Percentiles rank a stretch among this genome's conserved stretches.
Conservation (phyloP, 306 rosid genomes). For the Begonia loranthoides region DNA sequence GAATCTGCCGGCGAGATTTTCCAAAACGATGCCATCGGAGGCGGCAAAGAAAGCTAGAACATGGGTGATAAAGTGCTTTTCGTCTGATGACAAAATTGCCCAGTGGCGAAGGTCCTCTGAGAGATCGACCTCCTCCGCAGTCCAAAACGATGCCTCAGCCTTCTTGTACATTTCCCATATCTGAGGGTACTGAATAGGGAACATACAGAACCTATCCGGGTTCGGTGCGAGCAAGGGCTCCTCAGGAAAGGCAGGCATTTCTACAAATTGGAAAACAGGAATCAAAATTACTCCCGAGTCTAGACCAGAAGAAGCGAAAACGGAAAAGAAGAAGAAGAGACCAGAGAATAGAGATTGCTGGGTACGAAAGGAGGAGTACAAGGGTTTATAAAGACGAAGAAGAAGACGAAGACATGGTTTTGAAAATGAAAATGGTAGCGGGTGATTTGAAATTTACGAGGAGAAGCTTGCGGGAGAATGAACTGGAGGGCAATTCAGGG, state of each 20-base stretch:
- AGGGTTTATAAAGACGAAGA: slow-evolving; percentile 7
- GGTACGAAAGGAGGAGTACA: background rate
- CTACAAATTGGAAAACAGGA: too few relatives aligned
- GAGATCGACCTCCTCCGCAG: slow-evolving; percentile 84
- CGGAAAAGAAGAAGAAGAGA: background rate
- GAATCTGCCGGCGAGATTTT: slow-evolving; percentile 73
- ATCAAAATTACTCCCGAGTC: background rate
- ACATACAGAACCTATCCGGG: slow-evolving; percentile 84
- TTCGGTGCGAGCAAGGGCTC: slow-evolving; percentile 62
- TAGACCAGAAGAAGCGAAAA: background rate
- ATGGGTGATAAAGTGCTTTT: slow-evolving; percentile 60
- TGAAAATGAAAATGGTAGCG: slow-evolving; percentile 16
- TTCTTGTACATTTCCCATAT: slow-evolving; percentile 97
- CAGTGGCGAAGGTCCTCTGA: slow-evolving; percentile 47
- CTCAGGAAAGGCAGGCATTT: slow-evolving; percentile 59
- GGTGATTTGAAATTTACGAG: slow-evolving; percentile 27
- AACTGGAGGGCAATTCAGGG: too few relatives aligned
- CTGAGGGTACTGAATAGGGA: slow-evolving; percentile 73
- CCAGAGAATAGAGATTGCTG: background rate
- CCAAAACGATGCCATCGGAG: slow-evolving; percentile 81
- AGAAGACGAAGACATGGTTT: background rate
- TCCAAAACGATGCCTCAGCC: slow-evolving; percentile 86
- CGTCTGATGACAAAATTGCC: slow-evolving; percentile 42
- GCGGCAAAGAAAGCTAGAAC: slow-evolving; percentile 88
- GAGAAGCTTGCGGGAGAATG: slow-evolving; percentile 38